Evolutionary conservation across 2,329 filamentous ascomycete species (phyloP), one percentile per base, ranked within the genome.

Genomic region (Hypomyces rosellus): DNA sequence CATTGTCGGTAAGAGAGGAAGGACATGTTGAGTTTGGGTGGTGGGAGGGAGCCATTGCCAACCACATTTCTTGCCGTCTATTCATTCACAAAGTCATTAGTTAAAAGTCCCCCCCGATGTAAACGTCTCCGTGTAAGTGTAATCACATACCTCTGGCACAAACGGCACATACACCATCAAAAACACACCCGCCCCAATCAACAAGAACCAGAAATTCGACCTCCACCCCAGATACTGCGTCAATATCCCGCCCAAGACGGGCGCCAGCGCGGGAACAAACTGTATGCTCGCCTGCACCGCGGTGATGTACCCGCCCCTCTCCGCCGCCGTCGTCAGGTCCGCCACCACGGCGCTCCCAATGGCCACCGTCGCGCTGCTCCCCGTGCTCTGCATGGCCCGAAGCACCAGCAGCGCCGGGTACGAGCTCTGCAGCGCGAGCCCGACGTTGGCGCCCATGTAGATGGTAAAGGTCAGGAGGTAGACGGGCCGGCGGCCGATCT

Each of bases 121-220:
- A 6, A 11, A 30, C 2, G 25, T 4, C 25, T 8, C 9, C 25
- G 2, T 30, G 9, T 30, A 30, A 30, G 25, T 46, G 33, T 8
- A 22, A 15, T 37, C 15, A 47, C 56, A 34, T 52, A 57, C 55
- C 58, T 63, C 60, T 22, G 60, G 61, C 34, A 62, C 54, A 37
- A 61, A 55, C 1, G 74, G 77, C 8, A 79, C 59, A 22, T 75
- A 67, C 1, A 74, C 51, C 4, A 70, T 36, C 3, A 75, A 59
- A 1, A 74, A 65, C 1, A 69, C 65, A 1, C 60, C 63, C 2
- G 57, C 59, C 1, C 55, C 55, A 37, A 81, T 77, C 5, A 30
- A 63, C n/a, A 82, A 60, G 42, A 80, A 78, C 75, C 77, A 81
- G 57, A 82, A 82, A 12, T 75, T 74, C 22, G 70, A 71, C 46